Base-by-base conservation (phyloP, 2,329 filamentous ascomycete genomes). In the Calcarisporium arbuscula region DNA sequence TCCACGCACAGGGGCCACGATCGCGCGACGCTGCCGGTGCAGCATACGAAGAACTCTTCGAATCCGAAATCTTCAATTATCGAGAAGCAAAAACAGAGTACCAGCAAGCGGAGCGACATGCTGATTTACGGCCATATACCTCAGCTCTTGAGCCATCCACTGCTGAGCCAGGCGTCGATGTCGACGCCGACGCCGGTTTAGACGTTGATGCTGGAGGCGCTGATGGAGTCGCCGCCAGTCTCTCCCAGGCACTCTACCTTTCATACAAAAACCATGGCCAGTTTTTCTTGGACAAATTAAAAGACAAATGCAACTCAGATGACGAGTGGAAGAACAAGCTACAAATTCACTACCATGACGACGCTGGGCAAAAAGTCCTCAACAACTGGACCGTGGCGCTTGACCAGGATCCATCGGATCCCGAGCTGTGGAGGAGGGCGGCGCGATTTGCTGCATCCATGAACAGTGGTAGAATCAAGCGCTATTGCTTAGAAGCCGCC, bases 201-300 rank as follows among this genome's bases (percentile, higher is more conserved):
- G 74, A 75, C 35, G 61, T 70, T 7, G 65, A 73, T 18, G 72
- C 74, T 19, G 74, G 74, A 38, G 76, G 80, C 32, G 75, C 77
- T 31, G 87, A 94, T 44, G 81, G 77, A 19, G 78, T 80, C 3
- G 85, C 82, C 12, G 92, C 83, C 52, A 90, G 82, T 31, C 66
- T 96, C 8, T 82, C 86, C 0, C 89, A 95, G 52, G 88, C 94
- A 9, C 71, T 96, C 15, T 95, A 95, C 51, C 73, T 98, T 7
- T 85, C 90, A 2, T 87, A 94, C 67, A 98, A 96, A 60, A 98
- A 96, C 49, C 81, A 90, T 61, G 92, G 88, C 27, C 86, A 96
- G 52, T 95, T 94, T 53, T 68, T 82, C 38, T 68, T 98, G n/a
- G 90, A 98, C 35, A 60, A 55, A 34, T 46, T 60, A 4, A 62